phyloP scores from a whole-genome alignment of 805 yeast species.

The Ogataea trehaloabstinens region DNA sequence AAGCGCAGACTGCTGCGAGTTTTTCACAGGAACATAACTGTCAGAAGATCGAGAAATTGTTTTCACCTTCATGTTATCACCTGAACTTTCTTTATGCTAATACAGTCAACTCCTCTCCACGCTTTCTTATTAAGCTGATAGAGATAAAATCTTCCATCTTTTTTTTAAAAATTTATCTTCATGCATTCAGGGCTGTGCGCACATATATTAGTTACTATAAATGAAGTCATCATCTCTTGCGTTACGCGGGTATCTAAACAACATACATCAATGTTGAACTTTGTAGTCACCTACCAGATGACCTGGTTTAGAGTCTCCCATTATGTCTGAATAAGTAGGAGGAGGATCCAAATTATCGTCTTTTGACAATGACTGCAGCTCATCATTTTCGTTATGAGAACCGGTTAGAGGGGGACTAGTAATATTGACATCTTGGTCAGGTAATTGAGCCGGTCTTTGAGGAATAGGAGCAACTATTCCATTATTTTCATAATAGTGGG shows the following conservation, averaged over 20 bases:
- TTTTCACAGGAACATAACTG: constrained; percentile 86
- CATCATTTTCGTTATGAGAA: too few species aligned
- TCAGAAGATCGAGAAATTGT: constrained; percentile 89
- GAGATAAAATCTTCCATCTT: too few species aligned
- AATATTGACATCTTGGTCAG: neutral
- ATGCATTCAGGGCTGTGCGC: constrained; percentile 6
- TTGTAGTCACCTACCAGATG: constrained; percentile 24
- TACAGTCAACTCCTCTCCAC: too few species aligned
- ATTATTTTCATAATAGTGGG: neutral
- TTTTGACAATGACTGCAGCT: too few species aligned
- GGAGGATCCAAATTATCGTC: constrained; percentile 11
- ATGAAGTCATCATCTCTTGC: too few species aligned
- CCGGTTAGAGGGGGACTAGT: too few species aligned
- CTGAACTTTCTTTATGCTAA: neutral
- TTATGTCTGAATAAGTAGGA: constrained; percentile 23
- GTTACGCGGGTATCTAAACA: too few species aligned
- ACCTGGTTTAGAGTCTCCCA: constrained; percentile 7
- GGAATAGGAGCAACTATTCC: neutral
- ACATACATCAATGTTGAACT: constrained; percentile 15
- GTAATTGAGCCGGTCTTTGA: neutral
- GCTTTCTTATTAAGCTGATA: too few species aligned
- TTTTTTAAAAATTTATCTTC: too few species aligned
- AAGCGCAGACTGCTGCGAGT: constrained; percentile 80
- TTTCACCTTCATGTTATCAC: constrained; percentile 65
- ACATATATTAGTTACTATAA: neutral